Base-by-base conservation (phyloP, 768 basidiomycete species). In the Melanogaster broomeanus region DNA sequence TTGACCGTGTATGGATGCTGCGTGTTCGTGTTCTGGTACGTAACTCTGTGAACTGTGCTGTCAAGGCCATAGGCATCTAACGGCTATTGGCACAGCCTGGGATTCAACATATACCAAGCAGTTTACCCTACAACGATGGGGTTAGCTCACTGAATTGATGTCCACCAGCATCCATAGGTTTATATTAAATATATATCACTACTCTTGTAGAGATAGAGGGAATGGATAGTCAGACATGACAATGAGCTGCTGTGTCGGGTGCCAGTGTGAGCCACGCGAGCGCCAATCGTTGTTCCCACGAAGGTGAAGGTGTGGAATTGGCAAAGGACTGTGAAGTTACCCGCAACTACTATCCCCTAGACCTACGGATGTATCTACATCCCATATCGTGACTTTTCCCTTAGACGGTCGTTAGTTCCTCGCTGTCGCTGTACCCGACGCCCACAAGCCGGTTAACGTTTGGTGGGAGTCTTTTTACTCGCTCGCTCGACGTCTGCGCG, bases 1-100 rank as follows among this genome's bases (percentile, higher is more conserved):
- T 69, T 98, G 52, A 77, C 82, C 18, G 66, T 81, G 11, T 98
- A 97, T 65, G 95, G 95, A 13, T 68, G 75, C 27, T 79, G 77
- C 62, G 81, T 98, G 33, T 91, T 93, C 70, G 76, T 89, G 21
- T 92, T 96, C 70, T 97, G 94, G 93, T 94, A 63, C 61, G 92
- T 72, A 24, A n/a, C 22, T 16, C 6, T 6, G 22, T 24, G n/a
- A 31, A 19, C 19, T 28, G 67, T 41, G 31, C 19, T 38, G 10
- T 35, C 33, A 40, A 39, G 42, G 27, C 31, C 2, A 41, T n/a
- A n/a, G 7, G 39, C 55, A 15, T 22, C 40, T 56, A 41, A 61
- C 55, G 61, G 37, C 2, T 25, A 12, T 19, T 7, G 15, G 3
- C 24, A 25, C 65, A 93, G 92, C 65, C 72, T 93, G 58, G 80